Evolutionary conservation across 169 alveolate genomes (phyloP).

Genomic region (Besnoitia besnoiti): DNA sequence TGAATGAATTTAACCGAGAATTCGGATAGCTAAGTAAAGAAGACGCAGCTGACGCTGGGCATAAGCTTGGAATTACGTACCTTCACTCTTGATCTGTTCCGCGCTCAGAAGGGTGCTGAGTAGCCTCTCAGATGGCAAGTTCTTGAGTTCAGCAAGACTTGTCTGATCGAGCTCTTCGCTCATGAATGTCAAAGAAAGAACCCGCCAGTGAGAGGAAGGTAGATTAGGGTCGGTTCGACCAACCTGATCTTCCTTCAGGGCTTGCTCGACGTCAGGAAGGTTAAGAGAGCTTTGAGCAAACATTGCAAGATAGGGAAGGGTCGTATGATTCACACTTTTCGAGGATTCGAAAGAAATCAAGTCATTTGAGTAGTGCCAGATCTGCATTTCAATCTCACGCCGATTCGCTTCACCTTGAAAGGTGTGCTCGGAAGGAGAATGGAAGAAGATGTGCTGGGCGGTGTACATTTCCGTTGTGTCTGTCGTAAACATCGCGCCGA

Average conservation of each 20-base stretch:
- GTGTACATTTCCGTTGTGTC: slow-evolving; percentile 80
- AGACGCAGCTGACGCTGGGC: background rate
- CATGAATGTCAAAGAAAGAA: slow-evolving; percentile 83
- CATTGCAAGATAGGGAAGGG: slow-evolving; percentile 60
- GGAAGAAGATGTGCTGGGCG: slow-evolving; percentile 84
- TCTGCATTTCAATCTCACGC: slow-evolving; percentile 86
- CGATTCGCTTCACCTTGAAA: slow-evolving; percentile 86
- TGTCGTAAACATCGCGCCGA: slow-evolving; percentile 84
- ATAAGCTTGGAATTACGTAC: slow-evolving; percentile 39
- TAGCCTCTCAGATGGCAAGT: slow-evolving; percentile 84
- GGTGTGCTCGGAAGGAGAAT: slow-evolving; percentile 88
- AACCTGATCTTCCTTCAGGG: slow-evolving; percentile 3
- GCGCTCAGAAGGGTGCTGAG: slow-evolving; percentile 78
- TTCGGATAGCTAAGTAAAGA: background rate
- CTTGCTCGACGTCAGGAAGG: slow-evolving; percentile 68
- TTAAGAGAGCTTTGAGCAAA: slow-evolving; percentile 65
- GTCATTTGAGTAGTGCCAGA: slow-evolving; percentile 84
- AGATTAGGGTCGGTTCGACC: slow-evolving; percentile 48
- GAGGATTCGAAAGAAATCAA: slow-evolving; percentile 56
- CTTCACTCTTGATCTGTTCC: slow-evolving; percentile 52
- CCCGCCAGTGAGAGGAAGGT: slow-evolving; percentile 79
- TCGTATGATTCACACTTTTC: slow-evolving; percentile 59
- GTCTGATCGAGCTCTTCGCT: slow-evolving; percentile 84
- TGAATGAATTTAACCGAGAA: background rate
- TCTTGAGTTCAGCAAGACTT: slow-evolving; percentile 75